Percentiles rank a stretch among this genome's conserved stretches.
These are phyloP conservation scores for Pyronema omphalodes DNA, from an alignment of 495 filamentous ascomycete genomes.

Conservation along the genomic window DNA sequence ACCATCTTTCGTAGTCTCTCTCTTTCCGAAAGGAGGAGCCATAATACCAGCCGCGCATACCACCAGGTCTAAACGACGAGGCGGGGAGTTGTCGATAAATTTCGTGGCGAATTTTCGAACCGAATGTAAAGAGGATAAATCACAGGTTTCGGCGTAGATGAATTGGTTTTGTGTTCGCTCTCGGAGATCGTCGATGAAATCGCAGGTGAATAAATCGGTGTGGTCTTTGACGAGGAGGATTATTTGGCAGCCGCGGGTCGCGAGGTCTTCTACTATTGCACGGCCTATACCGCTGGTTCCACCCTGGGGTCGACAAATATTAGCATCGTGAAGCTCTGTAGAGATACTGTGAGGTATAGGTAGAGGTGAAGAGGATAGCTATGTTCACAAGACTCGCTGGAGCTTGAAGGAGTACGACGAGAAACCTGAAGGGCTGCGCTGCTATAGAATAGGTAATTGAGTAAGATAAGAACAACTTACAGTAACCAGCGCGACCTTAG, in stretches of 20 bases:
- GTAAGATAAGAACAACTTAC: conserved; percentile 28
- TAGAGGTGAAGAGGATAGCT: not conserved
- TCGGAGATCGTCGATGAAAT: conserved; percentile 81
- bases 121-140: conserved; percentile 68
- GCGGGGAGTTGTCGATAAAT: conserved; percentile 91
- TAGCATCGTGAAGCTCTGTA: conserved; percentile 4
- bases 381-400: no score
- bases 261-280: conserved; percentile 51
- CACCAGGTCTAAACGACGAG: conserved; percentile 81
- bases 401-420: not conserved
- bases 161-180: conserved; percentile 62
- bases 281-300: conserved; percentile 90
- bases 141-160: conserved; percentile 88
- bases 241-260: conserved; percentile 69
- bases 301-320: conserved; percentile 34
- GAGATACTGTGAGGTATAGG: not conserved
- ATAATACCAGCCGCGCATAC: conserved; percentile 65
- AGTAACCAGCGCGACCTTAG: conserved; percentile 82
- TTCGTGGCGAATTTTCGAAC: conserved; percentile 91
- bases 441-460: no score
- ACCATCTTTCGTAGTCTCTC: conserved; percentile 48
- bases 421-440: not conserved
- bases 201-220: conserved; percentile 70
- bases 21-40: conserved; percentile 41
- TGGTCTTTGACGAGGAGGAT: conserved; percentile 73